phyloP scores from a whole-genome alignment of 306 rosid species.

The Arachis stenosperma region DNA sequence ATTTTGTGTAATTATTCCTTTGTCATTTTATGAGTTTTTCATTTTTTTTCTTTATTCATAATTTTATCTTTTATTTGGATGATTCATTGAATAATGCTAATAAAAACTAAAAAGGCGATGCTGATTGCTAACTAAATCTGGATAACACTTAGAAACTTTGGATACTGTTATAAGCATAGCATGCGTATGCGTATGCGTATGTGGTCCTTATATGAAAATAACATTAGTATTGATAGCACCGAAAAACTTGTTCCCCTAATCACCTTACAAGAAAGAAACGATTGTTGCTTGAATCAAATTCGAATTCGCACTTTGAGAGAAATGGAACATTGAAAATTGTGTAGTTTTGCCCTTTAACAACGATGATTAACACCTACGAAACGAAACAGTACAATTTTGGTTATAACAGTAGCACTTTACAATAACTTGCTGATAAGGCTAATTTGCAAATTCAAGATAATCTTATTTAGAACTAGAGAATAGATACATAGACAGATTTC shows the following conservation, averaged over 20 bases:
- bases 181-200: not conserved
- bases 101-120: not conserved
- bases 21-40: not conserved
- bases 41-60: not conserved
- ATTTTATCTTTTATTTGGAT: not conserved
- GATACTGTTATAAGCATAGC: not conserved
- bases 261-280: slow-evolving; percentile 54
- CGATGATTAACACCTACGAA: not conserved
- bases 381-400: not conserved
- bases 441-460: not conserved
- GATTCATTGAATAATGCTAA: not conserved
- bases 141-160: not conserved
- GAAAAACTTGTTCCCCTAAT: slow-evolving; percentile 46
- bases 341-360: not conserved
- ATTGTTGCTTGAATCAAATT: not conserved
- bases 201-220: not conserved
- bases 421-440: not conserved
- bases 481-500: not conserved
- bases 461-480: not conserved
- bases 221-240: not conserved
- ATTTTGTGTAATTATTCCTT: not conserved
- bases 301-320: not conserved
- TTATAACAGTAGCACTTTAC: not conserved
- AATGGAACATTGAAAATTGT: not conserved
- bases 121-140: not conserved